Base-by-base conservation (phyloP, 306 rosid species). In the Luffa acutangula region DNA sequence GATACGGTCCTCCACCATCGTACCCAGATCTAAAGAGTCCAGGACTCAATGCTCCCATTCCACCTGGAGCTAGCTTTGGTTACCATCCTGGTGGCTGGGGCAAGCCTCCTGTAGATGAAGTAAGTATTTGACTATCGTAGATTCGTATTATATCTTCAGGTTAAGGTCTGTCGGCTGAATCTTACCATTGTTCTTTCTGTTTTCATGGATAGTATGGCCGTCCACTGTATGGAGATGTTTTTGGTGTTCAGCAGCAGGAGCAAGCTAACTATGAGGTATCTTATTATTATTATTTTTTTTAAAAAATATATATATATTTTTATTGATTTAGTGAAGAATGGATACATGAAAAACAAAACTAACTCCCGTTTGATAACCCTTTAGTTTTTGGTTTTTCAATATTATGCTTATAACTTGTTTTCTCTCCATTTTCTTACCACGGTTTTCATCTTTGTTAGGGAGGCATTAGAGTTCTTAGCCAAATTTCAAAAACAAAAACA, bases 71-170 rank as follows among this genome's bases (percentile, higher is more conserved):
- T 80, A 93, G 96, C 87, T 96, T 93, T 85, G 99, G 99, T 74
- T 96, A 93, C 83, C 98, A 93, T 90, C 91, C 98, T 78, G 99
- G 99, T 72, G 99, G 99, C 76, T 96, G 99, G 99, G 99, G 99
- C 82, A 96, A 93, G 87, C 99, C 99, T 78, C 99, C 99, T 34
- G 99, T 96, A 67, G 99, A 96, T 85, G 98, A 93, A 82, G 99
- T 93, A 77, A 63, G 87, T 54, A 41, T 73, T 54, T 73, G 53
- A 71, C 46, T 76, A 58, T 60, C 21, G 31, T 25, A 25, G 31
- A 25, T 25, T 25, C 31, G 64, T 51, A 63, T 78, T 25, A 33
- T 62, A n/a, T 15, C 45, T 34, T 18, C 10, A 21, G n/a, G 14
- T 31, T 86, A 21, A 54, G 10, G 51, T 64, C 41, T 48, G 36